Evolutionary conservation across 1,139 yeast genomes (phyloP).

Genomic region (Meyerozyma carpophila): DNA sequence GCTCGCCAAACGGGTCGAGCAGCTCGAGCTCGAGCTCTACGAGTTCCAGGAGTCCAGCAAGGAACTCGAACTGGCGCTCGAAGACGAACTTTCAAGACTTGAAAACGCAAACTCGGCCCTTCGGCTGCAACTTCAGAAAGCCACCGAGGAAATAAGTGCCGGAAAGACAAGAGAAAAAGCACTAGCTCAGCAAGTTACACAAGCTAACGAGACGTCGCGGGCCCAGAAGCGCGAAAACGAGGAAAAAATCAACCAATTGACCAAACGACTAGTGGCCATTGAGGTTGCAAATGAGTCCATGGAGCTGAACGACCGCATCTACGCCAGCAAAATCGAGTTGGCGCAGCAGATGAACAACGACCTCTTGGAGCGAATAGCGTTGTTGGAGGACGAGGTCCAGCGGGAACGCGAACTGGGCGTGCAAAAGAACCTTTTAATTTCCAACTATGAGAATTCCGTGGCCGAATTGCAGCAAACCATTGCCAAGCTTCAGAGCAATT

Average conservation of each 20-base stretch:
- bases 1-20: conserved; percentile 7
- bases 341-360: conserved; percentile 13
- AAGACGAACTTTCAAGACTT: conserved; percentile 10
- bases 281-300: conserved; percentile 36
- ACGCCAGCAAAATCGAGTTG: conserved; percentile 8
- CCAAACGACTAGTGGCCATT: conserved; percentile 30
- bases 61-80: conserved; percentile 14
- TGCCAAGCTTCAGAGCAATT: conserved; percentile 6
- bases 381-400: conserved; percentile 13
- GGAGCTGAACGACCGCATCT: conserved; percentile 10
- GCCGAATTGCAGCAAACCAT: conserved; percentile 16
- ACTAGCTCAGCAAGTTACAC: conserved; percentile 3
- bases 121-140: conserved; percentile 6
- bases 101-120: conserved; percentile 2
- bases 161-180: conserved; percentile 6
- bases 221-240: conserved; percentile 16
- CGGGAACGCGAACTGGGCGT: conserved; percentile 10
- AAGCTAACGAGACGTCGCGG: conserved; percentile 9
- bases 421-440: conserved; percentile 7
- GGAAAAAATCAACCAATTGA: conserved; percentile 16
- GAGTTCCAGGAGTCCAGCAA: conserved; percentile 13
- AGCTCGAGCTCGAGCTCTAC: conserved; percentile 10
- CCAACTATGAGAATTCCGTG: conserved; percentile 24
- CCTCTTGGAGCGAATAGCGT: conserved; percentile 11
- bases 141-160: conserved; percentile 3